Conservation (phyloP, 495 filamentous ascomycete genomes). For the Penicillium daleae region DNA sequence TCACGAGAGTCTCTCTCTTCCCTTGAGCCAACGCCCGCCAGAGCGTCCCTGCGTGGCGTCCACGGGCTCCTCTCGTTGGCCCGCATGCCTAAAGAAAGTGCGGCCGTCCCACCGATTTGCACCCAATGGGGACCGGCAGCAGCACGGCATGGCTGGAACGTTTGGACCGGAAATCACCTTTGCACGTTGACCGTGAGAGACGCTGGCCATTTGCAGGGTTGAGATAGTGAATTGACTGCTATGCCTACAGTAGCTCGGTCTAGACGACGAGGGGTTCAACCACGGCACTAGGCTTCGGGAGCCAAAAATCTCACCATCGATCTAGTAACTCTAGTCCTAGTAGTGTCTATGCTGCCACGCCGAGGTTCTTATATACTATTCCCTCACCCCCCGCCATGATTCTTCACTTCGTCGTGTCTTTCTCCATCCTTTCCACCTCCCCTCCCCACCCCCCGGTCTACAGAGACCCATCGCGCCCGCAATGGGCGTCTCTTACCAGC, state of each 20-base stretch:
- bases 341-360: too few relatives aligned
- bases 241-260: neutral
- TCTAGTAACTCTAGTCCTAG: too few relatives aligned
- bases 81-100: constrained; percentile 2
- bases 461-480: neutral
- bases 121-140: constrained; percentile 25
- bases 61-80: constrained; percentile 13
- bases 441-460: neutral
- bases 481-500: constrained; percentile 16
- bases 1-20: neutral
- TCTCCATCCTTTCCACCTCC: neutral
- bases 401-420: neutral
- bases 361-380: neutral
- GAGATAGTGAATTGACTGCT: neutral
- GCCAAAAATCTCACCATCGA: neutral
- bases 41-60: constrained; percentile 1
- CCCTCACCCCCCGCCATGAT: neutral
- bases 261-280: neutral
- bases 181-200: neutral
- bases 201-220: neutral
- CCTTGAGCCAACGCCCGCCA: neutral
- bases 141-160: constrained; percentile 23
- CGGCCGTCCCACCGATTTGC: neutral
- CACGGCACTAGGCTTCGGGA: neutral
- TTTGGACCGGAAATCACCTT: constrained; percentile 1